Conservation (phyloP, 2,329 filamentous ascomycete species). For the Tolypocladium ovalisporum region DNA sequence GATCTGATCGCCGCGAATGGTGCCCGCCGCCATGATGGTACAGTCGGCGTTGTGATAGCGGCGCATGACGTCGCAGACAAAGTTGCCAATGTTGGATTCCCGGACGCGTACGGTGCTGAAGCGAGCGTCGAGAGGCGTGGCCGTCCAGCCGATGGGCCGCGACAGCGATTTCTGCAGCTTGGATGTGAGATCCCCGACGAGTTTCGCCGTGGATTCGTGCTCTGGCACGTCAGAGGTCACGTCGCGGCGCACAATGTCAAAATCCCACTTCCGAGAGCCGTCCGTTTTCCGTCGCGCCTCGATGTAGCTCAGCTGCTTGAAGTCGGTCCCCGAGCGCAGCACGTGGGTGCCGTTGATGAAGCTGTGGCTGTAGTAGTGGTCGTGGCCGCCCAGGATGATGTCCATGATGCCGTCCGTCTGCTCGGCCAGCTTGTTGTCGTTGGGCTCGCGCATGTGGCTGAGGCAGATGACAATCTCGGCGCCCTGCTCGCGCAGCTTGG, state of each 20-base stretch:
- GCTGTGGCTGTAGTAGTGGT: constrained; percentile 76
- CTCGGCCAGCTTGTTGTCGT: constrained; percentile 75
- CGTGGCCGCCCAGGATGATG: constrained; percentile 79
- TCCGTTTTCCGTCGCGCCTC: constrained; percentile 54
- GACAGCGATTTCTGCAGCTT: constrained; percentile 67
- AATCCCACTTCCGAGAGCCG: constrained; percentile 52
- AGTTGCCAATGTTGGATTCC: constrained; percentile 83
- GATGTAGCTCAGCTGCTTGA: constrained; percentile 84
- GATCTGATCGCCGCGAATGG: constrained; percentile 78
- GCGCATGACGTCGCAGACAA: constrained; percentile 85
- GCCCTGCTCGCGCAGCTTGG: constrained; percentile 60
- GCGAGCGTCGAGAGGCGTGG: constrained; percentile 70
- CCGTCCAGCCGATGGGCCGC: constrained; percentile 75
- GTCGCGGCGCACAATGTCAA: constrained; percentile 67
- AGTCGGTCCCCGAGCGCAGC: constrained; percentile 80
- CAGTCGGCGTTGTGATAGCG: constrained; percentile 74
- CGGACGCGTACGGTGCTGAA: constrained; percentile 69
- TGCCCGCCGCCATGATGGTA: constrained; percentile 73
- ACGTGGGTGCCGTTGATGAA: constrained; percentile 72
- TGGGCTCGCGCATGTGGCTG: constrained; percentile 79
- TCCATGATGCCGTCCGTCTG: constrained; percentile 67
- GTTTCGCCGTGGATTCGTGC: constrained; percentile 46
- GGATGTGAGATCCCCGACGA: constrained; percentile 60
- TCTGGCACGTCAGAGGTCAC: constrained; percentile 57
- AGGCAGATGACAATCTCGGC: constrained; percentile 75